A percentile compares a stretch with the other conserved stretches of the same genome.
Conservation (phyloP, 2,329 filamentous ascomycete genomes). For the Cladosporium colombiae region DNA sequence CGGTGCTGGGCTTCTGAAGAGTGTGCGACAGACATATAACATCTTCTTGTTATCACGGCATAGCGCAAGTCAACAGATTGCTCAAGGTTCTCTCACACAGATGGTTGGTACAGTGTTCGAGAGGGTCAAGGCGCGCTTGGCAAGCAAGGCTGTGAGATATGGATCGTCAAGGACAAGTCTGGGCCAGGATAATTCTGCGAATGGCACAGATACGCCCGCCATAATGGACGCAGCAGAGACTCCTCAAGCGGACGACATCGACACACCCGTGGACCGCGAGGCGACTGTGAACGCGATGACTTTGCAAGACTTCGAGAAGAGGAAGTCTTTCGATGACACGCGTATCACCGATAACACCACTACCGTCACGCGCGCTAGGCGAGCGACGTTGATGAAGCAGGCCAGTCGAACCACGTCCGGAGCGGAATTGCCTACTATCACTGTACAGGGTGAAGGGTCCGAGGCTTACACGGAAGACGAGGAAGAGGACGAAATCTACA, state of each 20-base stretch:
- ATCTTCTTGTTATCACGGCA: conserved; percentile 95
- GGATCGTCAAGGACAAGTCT: conserved; percentile 51
- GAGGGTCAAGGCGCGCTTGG: conserved; percentile 80
- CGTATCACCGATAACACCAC: conserved; percentile 67
- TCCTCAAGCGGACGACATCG: conserved; percentile 36
- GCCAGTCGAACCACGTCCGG: conserved; percentile 47
- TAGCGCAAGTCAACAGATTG: conserved; percentile 92
- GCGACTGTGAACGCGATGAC: conserved; percentile 58
- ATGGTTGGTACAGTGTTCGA: conserved; percentile 99
- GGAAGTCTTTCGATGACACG: conserved; percentile 66
- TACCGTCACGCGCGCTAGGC: conserved; percentile 62
- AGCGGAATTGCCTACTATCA: conserved; percentile 41
- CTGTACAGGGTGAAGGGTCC: conserved; percentile 34
- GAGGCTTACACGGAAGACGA: conserved; percentile 69
- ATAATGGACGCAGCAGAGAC: conserved; percentile 30
- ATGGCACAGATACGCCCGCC: conserved; percentile 33
- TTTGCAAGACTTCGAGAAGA: conserved; percentile 67
- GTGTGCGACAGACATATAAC: conserved; percentile 97
- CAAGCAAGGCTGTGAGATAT: conserved; percentile 79
- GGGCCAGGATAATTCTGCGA: conserved; percentile 33
- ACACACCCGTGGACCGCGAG: conserved; percentile 44
- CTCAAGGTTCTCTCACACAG: conserved; percentile 93
- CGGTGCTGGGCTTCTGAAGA: conserved; percentile 91
- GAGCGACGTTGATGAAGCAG: conserved; percentile 31
- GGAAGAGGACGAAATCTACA: conserved; percentile 91